Percentiles rank a stretch among this genome's conserved stretches.
Conservation (phyloP, 352 stramenopile species). For the Globisporangium mamillatum region DNA sequence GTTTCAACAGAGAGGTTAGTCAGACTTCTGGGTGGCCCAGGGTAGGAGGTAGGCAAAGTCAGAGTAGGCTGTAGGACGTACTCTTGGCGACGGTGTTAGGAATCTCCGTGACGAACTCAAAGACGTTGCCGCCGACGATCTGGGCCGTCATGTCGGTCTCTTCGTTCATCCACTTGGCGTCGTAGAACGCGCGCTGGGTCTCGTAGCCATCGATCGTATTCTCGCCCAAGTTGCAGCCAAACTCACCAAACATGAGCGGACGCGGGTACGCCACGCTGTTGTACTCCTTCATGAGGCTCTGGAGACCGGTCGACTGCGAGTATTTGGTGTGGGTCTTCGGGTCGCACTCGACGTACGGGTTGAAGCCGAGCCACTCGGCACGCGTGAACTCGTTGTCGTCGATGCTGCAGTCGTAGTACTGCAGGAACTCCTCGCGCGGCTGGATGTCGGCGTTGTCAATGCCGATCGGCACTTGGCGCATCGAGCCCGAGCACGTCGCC, state of each 20-base stretch:
- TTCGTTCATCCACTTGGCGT: conserved; percentile 79
- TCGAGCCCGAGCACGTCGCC: conserved; percentile 22
- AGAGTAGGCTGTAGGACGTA: background rate
- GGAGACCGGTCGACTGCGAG: conserved; percentile 49
- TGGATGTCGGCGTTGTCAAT: conserved; percentile 45
- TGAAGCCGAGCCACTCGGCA: conserved; percentile 31
- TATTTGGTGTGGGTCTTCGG: conserved; percentile 48
- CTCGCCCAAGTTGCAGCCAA: conserved; percentile 60
- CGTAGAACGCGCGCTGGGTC: conserved; percentile 60
- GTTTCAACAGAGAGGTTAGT: background rate
- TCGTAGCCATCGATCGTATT: conserved; percentile 71
- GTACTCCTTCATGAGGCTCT: conserved; percentile 68
- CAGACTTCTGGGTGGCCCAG: background rate
- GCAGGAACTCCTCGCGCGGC: conserved; percentile 31
- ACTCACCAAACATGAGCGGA: conserved; percentile 75
- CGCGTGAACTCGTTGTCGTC: conserved; percentile 41
- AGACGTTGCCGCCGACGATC: conserved; percentile 72
- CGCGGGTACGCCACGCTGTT: conserved; percentile 31
- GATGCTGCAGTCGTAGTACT: conserved; percentile 51
- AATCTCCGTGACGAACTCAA: conserved; percentile 69
- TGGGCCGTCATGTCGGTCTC: conserved; percentile 39
- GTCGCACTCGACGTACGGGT: conserved; percentile 74
- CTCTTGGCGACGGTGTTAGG: conserved; percentile 1
- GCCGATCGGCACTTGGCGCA: conserved; percentile 49
- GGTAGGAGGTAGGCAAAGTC: background rate